Evolutionary conservation across 257 asterid genomes (phyloP), one percentile per base, ranked within the genome.

Genomic region (Lithospermum erythrorhizon): DNA sequence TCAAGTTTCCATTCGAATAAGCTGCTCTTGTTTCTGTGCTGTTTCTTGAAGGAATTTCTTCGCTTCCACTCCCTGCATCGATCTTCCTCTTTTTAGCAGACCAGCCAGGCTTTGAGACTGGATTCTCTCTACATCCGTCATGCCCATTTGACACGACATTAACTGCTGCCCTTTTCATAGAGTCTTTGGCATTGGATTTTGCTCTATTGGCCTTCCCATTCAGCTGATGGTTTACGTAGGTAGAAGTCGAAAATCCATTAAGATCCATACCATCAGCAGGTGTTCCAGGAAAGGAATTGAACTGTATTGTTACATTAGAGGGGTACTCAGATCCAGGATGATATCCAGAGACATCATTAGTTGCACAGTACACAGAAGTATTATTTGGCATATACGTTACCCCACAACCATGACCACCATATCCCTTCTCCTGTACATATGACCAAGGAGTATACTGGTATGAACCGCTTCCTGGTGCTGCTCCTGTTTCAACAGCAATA

Each of bases 401-500:
- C 41, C 85, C 89, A 55, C 60, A 71, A 64, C 89, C 94, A 73
- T 76, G 87, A 74, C 78, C 67, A 63, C 85, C 80, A 72, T 76
- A 77, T 29, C 83, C n/a, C n/a, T n/a, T n/a, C n/a, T n/a, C n/a
- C n/a, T n/a, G n/a, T n/a, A n/a, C n/a, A n/a, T n/a, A n/a, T n/a
- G n/a, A n/a, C n/a, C n/a, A n/a, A n/a, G n/a, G n/a, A n/a, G n/a
- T n/a, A n/a, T n/a, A n/a, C n/a, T n/a, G n/a, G 73, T 81, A 84
- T 65, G 89, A 68, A 72, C 85, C 82, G 48, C 69, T 82, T 24
- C 72, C 82, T 0, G 94, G 94, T 68, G n/a, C n/a, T 55, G 80
- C 71, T 53, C 95, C 98, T 35, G 96, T 85, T 76, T 90, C 98
- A 66, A 78, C 87, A 68, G n/a, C n/a, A n/a, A n/a, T n/a, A n/a